These are phyloP conservation scores for Pythium oligandrum DNA, from an alignment of 352 stramenopile genomes.

Conservation along the genomic window DNA sequence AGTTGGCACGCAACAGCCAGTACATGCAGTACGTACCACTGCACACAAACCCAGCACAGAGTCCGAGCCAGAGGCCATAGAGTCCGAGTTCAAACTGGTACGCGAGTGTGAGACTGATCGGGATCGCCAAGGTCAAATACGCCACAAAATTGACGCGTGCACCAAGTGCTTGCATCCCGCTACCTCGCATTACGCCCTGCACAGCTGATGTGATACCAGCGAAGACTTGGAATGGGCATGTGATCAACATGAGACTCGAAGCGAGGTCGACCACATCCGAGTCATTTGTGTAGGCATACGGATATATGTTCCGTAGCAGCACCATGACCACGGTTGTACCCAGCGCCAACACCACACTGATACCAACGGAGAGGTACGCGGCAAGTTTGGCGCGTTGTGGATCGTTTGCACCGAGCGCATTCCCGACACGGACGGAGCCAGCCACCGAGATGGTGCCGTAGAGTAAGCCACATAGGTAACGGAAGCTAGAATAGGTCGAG, in stretches of 20 bases:
- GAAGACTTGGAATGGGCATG: conserved; percentile 79
- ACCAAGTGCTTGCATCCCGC: conserved; percentile 73
- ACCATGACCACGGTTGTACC: conserved; percentile 58
- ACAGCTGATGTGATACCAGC: conserved; percentile 61
- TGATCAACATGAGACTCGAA: conserved; percentile 59
- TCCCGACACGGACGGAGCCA: conserved; percentile 79
- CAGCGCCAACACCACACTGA: conserved; percentile 37
- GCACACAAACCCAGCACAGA: conserved; percentile 57
- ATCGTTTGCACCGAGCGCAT: conserved; percentile 82
- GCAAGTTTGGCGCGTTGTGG: conserved; percentile 63
- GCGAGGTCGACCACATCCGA: conserved; percentile 42
- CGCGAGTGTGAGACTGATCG: conserved; percentile 65
- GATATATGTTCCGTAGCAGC: conserved; percentile 40
- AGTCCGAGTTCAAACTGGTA: conserved; percentile 60
- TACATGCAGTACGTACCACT: conserved; percentile 66
- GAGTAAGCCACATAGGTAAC: conserved; percentile 61
- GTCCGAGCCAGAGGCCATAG: conserved; percentile 77
- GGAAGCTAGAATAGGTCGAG: conserved; percentile 74
- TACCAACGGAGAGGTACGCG: conserved; percentile 47
- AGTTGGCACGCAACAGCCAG: conserved; percentile 71
- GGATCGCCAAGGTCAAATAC: conserved; percentile 81
- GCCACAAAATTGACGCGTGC: conserved; percentile 83
- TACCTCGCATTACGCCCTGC: conserved; percentile 79
- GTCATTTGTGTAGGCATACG: conserved; percentile 63
- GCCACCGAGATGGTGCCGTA: conserved; percentile 64